Evolutionary conservation across 202 grass and related monocot genomes (phyloP).

Genomic region (Hordeum pubiflorum): DNA sequence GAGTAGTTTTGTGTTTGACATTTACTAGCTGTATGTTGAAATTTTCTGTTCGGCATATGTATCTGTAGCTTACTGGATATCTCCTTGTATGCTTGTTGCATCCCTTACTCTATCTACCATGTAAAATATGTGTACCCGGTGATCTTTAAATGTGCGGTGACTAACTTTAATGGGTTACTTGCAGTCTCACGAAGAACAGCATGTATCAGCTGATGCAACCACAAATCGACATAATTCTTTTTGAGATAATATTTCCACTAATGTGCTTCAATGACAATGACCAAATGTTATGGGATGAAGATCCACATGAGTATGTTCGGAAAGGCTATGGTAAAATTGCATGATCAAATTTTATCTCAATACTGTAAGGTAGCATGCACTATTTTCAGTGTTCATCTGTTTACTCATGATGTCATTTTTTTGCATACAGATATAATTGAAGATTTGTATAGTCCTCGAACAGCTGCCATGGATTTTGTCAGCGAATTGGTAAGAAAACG

Average conservation of each 20-base stretch:
- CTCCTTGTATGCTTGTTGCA: background rate
- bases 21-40: background rate
- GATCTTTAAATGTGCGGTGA: background rate
- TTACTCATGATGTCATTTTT: background rate
- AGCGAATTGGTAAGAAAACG: conserved; percentile 74
- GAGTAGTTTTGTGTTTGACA: background rate
- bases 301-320: conserved; percentile 88
- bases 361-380: background rate
- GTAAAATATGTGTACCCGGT: background rate
- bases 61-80: background rate
- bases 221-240: conserved; percentile 69
- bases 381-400: background rate
- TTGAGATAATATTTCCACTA: conserved; percentile 85
- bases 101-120: background rate
- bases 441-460: conserved; percentile 74
- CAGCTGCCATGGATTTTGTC: conserved; percentile 82
- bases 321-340: conserved; percentile 76
- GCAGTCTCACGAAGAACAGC: conserved; percentile 78
- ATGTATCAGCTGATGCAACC: conserved; percentile 87
- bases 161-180: conserved; percentile 10
- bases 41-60: background rate
- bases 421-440: conserved; percentile 67
- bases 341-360: background rate
- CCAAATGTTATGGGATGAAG: conserved; percentile 79
- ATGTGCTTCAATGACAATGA: conserved; percentile 92